A percentile compares a stretch with the other conserved stretches of the same genome.
These are phyloP conservation scores for Neurospora cerealis DNA, from an alignment of 495 filamentous ascomycete genomes.

Conservation along the genomic window DNA sequence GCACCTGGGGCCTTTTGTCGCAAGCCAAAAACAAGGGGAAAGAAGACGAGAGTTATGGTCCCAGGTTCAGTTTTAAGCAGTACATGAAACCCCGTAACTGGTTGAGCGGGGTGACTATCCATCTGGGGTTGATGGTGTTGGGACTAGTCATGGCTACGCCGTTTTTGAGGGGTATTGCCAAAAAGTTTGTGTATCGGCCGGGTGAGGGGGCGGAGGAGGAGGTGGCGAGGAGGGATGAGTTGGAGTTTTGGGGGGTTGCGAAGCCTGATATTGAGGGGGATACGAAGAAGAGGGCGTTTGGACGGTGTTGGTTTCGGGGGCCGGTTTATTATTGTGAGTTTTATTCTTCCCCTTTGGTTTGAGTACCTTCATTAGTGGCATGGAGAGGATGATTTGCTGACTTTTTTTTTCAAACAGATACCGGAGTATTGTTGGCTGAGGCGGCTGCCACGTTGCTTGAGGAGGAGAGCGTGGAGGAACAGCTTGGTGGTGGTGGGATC, in stretches of 20 bases:
- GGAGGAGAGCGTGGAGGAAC: slow-evolving; percentile 35
- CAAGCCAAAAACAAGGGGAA: slow-evolving; percentile 20
- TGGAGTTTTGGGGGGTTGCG: slow-evolving; percentile 59
- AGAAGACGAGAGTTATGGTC: slow-evolving; percentile 48
- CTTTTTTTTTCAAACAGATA: no score
- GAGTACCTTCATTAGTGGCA: no score
- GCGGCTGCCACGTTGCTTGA: slow-evolving; percentile 62
- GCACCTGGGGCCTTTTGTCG: slow-evolving; percentile 65
- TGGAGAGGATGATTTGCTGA: no score
- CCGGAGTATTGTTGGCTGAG: slow-evolving; percentile 55
- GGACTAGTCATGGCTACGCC: slow-evolving; percentile 40
- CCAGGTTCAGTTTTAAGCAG: slow-evolving; percentile 61
- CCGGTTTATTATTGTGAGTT: slow-evolving; percentile 55
- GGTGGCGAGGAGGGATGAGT: slow-evolving; percentile 40
- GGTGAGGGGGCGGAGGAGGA: slow-evolving; percentile 58
- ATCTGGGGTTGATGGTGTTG: slow-evolving; percentile 44
- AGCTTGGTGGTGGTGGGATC: slow-evolving; percentile 53
- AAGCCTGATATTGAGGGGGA: slow-evolving; percentile 44
- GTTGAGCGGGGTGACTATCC: slow-evolving; percentile 46
- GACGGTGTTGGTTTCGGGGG: slow-evolving; percentile 48
- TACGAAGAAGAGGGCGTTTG: slow-evolving; percentile 40
- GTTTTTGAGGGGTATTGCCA: slow-evolving; percentile 23
- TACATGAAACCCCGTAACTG: slow-evolving; percentile 53
- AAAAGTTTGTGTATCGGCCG: slow-evolving; percentile 46
- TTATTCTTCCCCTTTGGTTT: no score